Conservation (phyloP, 2,329 filamentous ascomycete genomes). For the Calonectria hawksworthii region DNA sequence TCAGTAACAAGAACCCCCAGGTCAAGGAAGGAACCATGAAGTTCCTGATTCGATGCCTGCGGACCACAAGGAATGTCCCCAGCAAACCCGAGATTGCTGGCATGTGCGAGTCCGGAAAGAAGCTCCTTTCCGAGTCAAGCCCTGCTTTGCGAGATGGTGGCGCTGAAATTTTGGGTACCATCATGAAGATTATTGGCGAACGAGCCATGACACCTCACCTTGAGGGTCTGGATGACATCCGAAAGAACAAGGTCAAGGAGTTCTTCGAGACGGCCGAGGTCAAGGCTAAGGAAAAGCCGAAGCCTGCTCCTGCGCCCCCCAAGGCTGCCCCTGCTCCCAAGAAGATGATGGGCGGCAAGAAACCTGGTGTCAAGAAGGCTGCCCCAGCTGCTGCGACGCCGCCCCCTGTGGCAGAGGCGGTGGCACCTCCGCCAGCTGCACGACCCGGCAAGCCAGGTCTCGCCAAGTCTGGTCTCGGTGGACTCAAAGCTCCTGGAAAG, state of each 20-base stretch:
- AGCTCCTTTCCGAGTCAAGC: conserved; percentile 89
- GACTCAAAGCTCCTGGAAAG: conserved; percentile 73
- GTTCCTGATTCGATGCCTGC: conserved; percentile 90
- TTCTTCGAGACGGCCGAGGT: conserved; percentile 77
- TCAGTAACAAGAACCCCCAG: conserved; percentile 96
- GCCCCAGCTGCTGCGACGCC: conserved; percentile 57
- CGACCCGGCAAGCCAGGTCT: conserved; percentile 64
- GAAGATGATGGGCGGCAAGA: conserved; percentile 61
- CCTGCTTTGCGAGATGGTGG: conserved; percentile 89
- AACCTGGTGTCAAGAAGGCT: conserved; percentile 61
- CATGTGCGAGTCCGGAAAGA: conserved; percentile 91
- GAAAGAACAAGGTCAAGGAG: conserved; percentile 96
- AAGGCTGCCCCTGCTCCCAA: conserved; percentile 63
- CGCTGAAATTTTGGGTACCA: conserved; percentile 90
- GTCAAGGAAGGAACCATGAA: conserved; percentile 96
- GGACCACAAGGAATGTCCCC: conserved; percentile 86
- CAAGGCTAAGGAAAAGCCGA: conserved; percentile 78
- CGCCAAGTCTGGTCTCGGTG: conserved; percentile 67
- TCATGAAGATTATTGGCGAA: conserved; percentile 99
- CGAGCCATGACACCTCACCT: conserved; percentile 94
- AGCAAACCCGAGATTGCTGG: conserved; percentile 85
- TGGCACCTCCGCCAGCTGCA: conserved; percentile 71
- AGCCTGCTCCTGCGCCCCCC: conserved; percentile 75
- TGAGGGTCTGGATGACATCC: conserved; percentile 93
- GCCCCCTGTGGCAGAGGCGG: conserved; percentile 64